A percentile compares a stretch with the other conserved stretches of the same genome.
These are phyloP conservation scores for Circinella minor DNA, from an alignment of 371 early-diverging fungal genomes.

Conservation along the genomic window DNA sequence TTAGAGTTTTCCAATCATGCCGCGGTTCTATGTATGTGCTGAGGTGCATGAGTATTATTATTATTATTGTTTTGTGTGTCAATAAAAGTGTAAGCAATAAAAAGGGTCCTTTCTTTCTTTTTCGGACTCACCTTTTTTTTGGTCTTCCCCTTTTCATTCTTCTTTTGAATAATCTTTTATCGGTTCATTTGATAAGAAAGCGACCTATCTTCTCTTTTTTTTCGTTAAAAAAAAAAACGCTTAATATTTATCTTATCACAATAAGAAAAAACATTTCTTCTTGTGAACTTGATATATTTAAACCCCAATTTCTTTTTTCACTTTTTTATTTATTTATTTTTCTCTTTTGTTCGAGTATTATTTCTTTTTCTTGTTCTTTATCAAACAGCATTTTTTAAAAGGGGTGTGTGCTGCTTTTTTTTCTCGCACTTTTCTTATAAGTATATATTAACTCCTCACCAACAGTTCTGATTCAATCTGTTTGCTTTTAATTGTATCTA, in stretches of 20 bases:
- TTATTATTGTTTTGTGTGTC: constrained; percentile 1
- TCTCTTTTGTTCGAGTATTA: no score
- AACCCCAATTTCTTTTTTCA: no score
- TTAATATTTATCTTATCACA: no score
- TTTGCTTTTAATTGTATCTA: constrained; percentile 13
- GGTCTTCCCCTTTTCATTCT: constrained; percentile 21
- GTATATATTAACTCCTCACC: constrained; percentile 10
- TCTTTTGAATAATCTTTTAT: constrained; percentile 12
- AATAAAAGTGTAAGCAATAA: constrained; percentile 17
- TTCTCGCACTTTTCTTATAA: constrained; percentile 15
- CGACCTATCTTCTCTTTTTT: constrained; percentile 12
- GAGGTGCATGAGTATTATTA: no score
- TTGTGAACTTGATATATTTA: no score
- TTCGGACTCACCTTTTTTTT: constrained; percentile 8
- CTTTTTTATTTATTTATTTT: no score
- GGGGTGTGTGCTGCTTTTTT: constrained; percentile 15
- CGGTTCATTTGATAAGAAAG: not conserved
- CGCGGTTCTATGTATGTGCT: not conserved
- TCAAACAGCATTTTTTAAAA: no score
- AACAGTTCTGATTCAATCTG: constrained; percentile 17
- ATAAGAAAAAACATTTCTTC: no score
- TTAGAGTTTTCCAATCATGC: constrained; percentile 15
- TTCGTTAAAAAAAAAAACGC: no score
- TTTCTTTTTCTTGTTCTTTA: no score
- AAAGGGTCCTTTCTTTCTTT: constrained; percentile 22